Conservation (phyloP, 2,329 filamentous ascomycete genomes). For the Cercospora nicotianae region DNA sequence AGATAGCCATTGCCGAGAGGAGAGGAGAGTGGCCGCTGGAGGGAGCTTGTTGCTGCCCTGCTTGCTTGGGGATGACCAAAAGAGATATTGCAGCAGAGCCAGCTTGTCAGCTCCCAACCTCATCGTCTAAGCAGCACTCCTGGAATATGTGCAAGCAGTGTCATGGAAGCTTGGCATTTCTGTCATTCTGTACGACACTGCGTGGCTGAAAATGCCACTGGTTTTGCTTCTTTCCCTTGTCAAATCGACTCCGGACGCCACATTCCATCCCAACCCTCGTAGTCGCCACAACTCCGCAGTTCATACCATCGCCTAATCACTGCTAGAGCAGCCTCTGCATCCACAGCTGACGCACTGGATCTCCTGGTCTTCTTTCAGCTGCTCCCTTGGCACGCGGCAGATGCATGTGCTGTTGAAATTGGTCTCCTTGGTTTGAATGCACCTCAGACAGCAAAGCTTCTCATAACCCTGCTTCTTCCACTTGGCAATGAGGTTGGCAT, state of each 20-base stretch:
- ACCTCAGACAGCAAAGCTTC: slow-evolving; percentile 93
- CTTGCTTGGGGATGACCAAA: background rate
- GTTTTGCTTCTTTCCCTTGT: background rate
- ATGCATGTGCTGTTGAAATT: slow-evolving; percentile 98
- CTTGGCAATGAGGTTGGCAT: slow-evolving; percentile 93
- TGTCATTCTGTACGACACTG: background rate
- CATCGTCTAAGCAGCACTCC: background rate
- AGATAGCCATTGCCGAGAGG: background rate
- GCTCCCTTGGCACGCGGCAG: slow-evolving; percentile 85
- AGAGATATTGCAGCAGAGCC: background rate
- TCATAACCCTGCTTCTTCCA: slow-evolving; percentile 99
- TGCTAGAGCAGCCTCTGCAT: slow-evolving; percentile 85
- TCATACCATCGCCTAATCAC: slow-evolving; percentile 56
- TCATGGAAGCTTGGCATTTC: background rate
- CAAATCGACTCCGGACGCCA: slow-evolving; percentile 3
- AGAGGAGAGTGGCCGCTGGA: background rate
- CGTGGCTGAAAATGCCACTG: background rate
- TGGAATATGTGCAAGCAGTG: background rate
- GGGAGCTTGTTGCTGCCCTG: background rate
- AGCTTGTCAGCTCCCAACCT: background rate
- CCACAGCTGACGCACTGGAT: slow-evolving; percentile 95
- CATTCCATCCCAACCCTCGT: background rate
- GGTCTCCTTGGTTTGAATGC: slow-evolving; percentile 99
- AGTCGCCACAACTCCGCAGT: background rate
- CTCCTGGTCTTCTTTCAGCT: slow-evolving; percentile 85